These are phyloP conservation scores for Amanita subjunquillea DNA, from an alignment of 768 basidiomycete species.

Conservation along the genomic window DNA sequence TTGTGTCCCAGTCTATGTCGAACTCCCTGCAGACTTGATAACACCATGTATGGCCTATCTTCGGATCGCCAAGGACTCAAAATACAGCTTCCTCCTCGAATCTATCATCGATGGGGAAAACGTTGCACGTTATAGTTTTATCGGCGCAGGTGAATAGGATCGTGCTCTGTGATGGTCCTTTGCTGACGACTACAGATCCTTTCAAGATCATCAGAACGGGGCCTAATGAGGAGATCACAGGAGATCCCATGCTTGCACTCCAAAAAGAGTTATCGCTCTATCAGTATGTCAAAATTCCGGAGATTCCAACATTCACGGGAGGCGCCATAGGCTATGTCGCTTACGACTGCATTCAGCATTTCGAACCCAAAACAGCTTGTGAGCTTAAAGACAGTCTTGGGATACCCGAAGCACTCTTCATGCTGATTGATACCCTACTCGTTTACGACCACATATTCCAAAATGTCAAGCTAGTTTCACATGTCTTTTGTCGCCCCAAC, in stretches of 20 bases:
- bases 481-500: conserved; percentile 78
- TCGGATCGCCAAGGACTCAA: conserved; percentile 82
- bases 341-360: conserved; percentile 94
- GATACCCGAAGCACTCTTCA: conserved; percentile 95
- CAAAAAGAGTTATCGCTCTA: conserved; percentile 82
- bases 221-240: conserved; percentile 67
- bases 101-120: conserved; percentile 87
- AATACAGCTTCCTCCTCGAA: conserved; percentile 92
- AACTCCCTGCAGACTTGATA: conserved; percentile 90
- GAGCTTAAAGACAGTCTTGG: conserved; percentile 65
- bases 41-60: conserved; percentile 98
- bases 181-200: conserved; percentile 51
- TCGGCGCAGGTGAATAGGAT: conserved; percentile 69
- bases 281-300: conserved; percentile 84
- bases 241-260: conserved; percentile 79
- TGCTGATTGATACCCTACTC: conserved; percentile 92
- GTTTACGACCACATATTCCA: conserved; percentile 97
- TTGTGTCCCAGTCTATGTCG: conserved; percentile 85
- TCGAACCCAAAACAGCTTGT: conserved; percentile 86
- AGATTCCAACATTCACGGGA: conserved; percentile 91
- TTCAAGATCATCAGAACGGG: conserved; percentile 88
- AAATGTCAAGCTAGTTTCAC: conserved; percentile 90
- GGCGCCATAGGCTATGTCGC: conserved; percentile 97
- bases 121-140: conserved; percentile 89
- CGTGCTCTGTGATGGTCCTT: neutral